Percentiles rank a stretch among this genome's conserved stretches.
Conservation (phyloP, 2,329 filamentous ascomycete species). For the Diplodia seriata region DNA sequence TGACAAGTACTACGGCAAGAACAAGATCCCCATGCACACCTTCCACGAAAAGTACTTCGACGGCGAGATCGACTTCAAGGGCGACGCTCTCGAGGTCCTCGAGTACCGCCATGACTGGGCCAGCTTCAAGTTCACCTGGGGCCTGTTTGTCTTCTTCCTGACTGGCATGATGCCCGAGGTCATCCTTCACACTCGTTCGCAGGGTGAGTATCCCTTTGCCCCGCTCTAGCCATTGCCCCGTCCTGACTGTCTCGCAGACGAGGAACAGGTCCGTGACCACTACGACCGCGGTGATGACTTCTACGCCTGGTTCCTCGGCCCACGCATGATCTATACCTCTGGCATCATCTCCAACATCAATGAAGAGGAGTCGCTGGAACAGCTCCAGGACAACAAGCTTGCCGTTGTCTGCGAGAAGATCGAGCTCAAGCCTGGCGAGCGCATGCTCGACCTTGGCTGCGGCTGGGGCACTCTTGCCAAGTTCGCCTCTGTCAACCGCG, state of each 20-base stretch:
- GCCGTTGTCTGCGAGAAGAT: conserved; percentile 97
- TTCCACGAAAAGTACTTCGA: conserved; percentile 99
- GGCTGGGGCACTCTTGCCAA: conserved; percentile 97
- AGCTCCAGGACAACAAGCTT: conserved; percentile 98
- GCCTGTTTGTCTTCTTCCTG: conserved; percentile 87
- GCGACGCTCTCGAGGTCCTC: conserved; percentile 84
- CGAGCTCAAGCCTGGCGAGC: conserved; percentile 78
- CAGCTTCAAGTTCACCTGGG: conserved; percentile 86
- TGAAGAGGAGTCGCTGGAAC: conserved; percentile 87
- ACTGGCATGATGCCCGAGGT: conserved; percentile 87
- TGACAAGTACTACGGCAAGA: conserved; percentile 75
- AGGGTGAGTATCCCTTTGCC: conserved; percentile 63
- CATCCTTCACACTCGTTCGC: conserved; percentile 88
- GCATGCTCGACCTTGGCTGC: conserved; percentile 91
- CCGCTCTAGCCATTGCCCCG: not conserved
- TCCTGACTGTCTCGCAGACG: conserved; percentile 64
- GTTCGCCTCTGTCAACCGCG: conserved; percentile 92
- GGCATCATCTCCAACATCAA: conserved; percentile 89
- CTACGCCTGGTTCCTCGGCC: conserved; percentile 97
- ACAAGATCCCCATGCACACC: conserved; percentile 87
- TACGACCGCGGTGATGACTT: conserved; percentile 99
- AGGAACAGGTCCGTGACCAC: conserved; percentile 96
- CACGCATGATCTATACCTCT: conserved; percentile 98
- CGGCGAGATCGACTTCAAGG: conserved; percentile 93
- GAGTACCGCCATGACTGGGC: conserved; percentile 98